Evolutionary conservation across 2,329 filamentous ascomycete genomes (phyloP).

Genomic region (Xylariaceae sp.): DNA sequence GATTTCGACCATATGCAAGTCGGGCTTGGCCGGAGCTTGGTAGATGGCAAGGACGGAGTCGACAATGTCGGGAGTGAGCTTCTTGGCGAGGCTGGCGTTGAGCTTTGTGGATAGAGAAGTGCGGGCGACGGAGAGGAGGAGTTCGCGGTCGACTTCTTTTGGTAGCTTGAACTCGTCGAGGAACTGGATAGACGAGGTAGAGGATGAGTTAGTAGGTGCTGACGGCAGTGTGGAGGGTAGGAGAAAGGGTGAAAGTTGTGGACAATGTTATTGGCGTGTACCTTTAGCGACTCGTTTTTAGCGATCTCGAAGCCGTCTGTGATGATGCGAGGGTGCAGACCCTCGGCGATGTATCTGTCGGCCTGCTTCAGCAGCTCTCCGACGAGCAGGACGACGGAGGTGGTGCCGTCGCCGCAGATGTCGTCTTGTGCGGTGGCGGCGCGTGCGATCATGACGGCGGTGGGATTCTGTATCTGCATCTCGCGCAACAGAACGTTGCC

Average conservation of each 20-base stretch:
- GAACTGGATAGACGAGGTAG: slow-evolving; percentile 53
- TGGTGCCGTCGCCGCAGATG: slow-evolving; percentile 96
- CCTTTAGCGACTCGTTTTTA: slow-evolving; percentile 87
- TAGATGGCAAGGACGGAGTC: slow-evolving; percentile 95
- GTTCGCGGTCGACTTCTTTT: slow-evolving; percentile 85
- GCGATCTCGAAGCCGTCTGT: slow-evolving; percentile 97
- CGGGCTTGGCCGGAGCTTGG: slow-evolving; percentile 82
- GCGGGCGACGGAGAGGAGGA: slow-evolving; percentile 86
- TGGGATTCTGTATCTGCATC: slow-evolving; percentile 98
- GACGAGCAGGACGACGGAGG: slow-evolving; percentile 89
- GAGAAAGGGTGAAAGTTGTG: not conserved
- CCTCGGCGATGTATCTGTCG: slow-evolving; percentile 91
- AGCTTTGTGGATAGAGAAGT: slow-evolving; percentile 96
- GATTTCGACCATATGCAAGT: slow-evolving; percentile 98
- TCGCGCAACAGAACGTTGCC: slow-evolving; percentile 79
- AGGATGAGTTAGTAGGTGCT: not conserved
- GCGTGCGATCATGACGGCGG: slow-evolving; percentile 77
- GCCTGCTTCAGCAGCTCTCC: slow-evolving; percentile 98
- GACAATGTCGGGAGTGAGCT: slow-evolving; percentile 91
- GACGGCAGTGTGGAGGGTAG: slow-evolving; percentile 12
- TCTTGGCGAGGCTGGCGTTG: slow-evolving; percentile 80
- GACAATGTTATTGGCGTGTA: slow-evolving; percentile 30
- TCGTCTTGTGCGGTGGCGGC: slow-evolving; percentile 97
- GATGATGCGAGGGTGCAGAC: slow-evolving; percentile 93
- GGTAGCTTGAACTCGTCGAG: slow-evolving; percentile 89